Conservation (phyloP, 148 eudicot genomes). For the Nepenthes mirabilis region DNA sequence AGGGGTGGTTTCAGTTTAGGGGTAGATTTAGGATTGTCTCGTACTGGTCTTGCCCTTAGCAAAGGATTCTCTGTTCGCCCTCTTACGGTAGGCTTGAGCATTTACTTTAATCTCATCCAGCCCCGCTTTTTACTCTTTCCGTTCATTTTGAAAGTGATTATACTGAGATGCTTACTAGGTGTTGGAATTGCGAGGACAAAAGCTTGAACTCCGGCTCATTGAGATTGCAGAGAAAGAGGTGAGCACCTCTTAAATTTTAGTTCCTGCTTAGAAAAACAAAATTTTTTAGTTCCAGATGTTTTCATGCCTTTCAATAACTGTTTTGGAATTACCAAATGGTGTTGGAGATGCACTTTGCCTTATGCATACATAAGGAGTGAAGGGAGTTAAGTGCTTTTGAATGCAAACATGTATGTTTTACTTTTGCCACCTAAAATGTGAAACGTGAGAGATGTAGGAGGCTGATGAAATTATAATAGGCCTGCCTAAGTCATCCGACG, state of each 20-base stretch:
- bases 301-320: too few species aligned
- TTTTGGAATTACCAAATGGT: too few species aligned
- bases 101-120: not conserved
- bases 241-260: too few species aligned
- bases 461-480: slow-evolving; percentile 68
- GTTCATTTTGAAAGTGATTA: not conserved
- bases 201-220: slow-evolving; percentile 26
- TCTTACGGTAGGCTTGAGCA: slow-evolving; percentile 23
- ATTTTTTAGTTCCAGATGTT: not conserved
- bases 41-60: slow-evolving; percentile 61
- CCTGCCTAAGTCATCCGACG: slow-evolving; percentile 45
- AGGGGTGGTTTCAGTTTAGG: slow-evolving; percentile 63
- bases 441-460: slow-evolving; percentile 19
- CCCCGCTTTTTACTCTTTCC: not conserved
- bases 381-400: not conserved
- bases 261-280: not conserved
- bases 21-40: slow-evolving; percentile 55
- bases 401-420: not conserved
- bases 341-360: too few species aligned
- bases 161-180: slow-evolving; percentile 11
- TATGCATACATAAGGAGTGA: too few species aligned
- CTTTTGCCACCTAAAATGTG: not conserved
- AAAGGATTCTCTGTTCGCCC: slow-evolving; percentile 67
- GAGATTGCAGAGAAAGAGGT: slow-evolving; percentile 37
- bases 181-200: slow-evolving; percentile 28